Conservation (phyloP, 495 filamentous ascomycete species). For the Evernia prunastri region DNA sequence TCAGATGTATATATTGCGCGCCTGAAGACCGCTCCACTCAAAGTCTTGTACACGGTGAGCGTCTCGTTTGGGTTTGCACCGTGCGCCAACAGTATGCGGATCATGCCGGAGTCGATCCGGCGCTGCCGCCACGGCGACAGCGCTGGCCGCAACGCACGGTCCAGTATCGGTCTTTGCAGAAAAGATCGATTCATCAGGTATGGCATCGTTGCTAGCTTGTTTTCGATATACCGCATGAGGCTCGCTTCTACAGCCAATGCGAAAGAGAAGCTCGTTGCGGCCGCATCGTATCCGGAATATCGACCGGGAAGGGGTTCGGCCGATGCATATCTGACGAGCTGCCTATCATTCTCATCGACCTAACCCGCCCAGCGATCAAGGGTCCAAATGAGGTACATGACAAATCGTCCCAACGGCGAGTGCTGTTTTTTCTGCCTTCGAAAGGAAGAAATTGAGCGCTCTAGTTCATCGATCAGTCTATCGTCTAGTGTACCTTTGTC, state of each 20-base stretch:
- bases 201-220: neutral
- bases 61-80: constrained; percentile 5
- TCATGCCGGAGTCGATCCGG: neutral
- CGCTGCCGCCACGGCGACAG: no score
- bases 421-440: neutral
- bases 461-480: constrained; percentile 3
- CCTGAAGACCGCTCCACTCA: neutral
- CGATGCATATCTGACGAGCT: no score
- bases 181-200: constrained; percentile 1
- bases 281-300: neutral
- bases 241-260: neutral
- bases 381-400: neutral
- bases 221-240: neutral
- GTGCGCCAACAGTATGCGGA: neutral
- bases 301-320: no score
- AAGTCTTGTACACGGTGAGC: neutral
- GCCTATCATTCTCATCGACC: neutral
- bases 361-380: neutral
- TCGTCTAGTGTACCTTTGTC: neutral
- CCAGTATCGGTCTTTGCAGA: neutral
- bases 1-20: neutral
- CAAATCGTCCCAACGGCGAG: neutral
- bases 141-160: constrained; percentile 1
- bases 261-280: neutral
- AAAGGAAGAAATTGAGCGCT: neutral